These are phyloP conservation scores for Erythrophleum fordii DNA, from an alignment of 306 rosid genomes.

Conservation along the genomic window DNA sequence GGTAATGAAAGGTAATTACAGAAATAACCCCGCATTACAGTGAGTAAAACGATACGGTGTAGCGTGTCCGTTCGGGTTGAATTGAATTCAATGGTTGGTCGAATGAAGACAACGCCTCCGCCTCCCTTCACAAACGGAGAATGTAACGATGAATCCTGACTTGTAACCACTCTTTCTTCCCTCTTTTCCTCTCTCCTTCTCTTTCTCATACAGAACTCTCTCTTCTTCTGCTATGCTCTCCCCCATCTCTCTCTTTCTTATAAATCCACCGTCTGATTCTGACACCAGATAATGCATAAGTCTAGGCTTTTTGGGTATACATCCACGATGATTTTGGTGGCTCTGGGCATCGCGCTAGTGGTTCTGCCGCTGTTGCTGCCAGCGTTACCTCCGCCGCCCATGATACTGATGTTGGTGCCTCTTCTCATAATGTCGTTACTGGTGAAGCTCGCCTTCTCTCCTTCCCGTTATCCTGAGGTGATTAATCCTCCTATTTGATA, in stretches of 20 bases:
- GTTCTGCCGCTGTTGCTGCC: slow-evolving; percentile 49
- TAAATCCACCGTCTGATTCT: neutral
- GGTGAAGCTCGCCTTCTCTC: slow-evolving; percentile 32
- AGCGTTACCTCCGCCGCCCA: slow-evolving; percentile 50
- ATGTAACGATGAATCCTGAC: neutral
- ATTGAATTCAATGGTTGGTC: neutral
- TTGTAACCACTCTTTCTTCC: neutral
- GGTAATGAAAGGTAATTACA: too few relatives aligned
- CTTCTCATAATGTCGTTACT: slow-evolving; percentile 41
- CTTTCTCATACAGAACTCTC: neutral
- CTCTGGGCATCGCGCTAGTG: slow-evolving; percentile 24
- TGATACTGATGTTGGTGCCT: slow-evolving; percentile 44
- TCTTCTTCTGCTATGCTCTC: neutral
- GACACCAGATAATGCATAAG: neutral
- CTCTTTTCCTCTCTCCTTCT: neutral
- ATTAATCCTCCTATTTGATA: slow-evolving; percentile 7
- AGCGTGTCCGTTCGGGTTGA: neutral
- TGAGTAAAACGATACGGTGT: neutral
- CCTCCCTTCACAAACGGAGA: neutral
- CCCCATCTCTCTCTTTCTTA: neutral
- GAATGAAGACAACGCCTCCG: neutral
- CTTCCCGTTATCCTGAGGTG: slow-evolving; percentile 28
- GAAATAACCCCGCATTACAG: neutral
- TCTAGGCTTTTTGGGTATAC: slow-evolving; percentile 24
- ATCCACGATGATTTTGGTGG: slow-evolving; percentile 35